Percentiles rank a stretch among this genome's conserved stretches.
These are phyloP conservation scores for Fusarium buharicum DNA, from an alignment of 2,329 filamentous ascomycete species.

Conservation along the genomic window DNA sequence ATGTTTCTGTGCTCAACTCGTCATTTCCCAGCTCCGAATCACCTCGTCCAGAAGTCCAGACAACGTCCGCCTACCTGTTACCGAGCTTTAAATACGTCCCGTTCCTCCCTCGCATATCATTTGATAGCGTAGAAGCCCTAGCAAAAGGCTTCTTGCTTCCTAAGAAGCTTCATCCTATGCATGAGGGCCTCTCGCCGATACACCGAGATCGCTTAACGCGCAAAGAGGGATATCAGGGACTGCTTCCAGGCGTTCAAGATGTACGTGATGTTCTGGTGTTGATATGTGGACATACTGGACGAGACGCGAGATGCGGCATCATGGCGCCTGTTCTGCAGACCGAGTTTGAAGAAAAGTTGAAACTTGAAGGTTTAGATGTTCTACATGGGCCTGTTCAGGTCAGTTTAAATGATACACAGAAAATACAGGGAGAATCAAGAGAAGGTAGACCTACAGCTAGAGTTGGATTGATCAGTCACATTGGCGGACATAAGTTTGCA, in stretches of 20 bases:
- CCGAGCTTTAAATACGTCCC: conserved; percentile 86
- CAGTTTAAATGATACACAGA: conserved; percentile 11
- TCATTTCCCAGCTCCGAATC: conserved; percentile 73
- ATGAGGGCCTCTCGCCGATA: conserved; percentile 68
- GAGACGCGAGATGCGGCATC: conserved; percentile 84
- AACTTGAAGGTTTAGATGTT: conserved; percentile 60
- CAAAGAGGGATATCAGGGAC: conserved; percentile 63
- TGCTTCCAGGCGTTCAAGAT: conserved; percentile 67
- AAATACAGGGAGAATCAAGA: conserved; percentile 34
- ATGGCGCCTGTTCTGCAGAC: conserved; percentile 77
- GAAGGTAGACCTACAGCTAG: conserved; percentile 58
- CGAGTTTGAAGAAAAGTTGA: conserved; percentile 74
- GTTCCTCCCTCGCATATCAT: conserved; percentile 71
- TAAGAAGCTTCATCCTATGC: conserved; percentile 67
- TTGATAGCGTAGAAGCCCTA: conserved; percentile 65
- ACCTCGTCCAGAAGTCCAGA: conserved; percentile 58
- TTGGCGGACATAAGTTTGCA: conserved; percentile 87
- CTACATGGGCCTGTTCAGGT: conserved; percentile 58
- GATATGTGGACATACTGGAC: conserved; percentile 86
- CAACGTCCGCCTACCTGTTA: conserved; percentile 77
- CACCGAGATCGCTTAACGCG: conserved; percentile 63
- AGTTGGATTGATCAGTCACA: conserved; percentile 79
- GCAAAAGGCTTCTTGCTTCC: conserved; percentile 75
- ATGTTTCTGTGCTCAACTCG: conserved; percentile 78
- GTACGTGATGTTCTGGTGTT: conserved; percentile 78